Conservation (phyloP, 805 yeast species). For the Pichia nanzhaoensis region DNA sequence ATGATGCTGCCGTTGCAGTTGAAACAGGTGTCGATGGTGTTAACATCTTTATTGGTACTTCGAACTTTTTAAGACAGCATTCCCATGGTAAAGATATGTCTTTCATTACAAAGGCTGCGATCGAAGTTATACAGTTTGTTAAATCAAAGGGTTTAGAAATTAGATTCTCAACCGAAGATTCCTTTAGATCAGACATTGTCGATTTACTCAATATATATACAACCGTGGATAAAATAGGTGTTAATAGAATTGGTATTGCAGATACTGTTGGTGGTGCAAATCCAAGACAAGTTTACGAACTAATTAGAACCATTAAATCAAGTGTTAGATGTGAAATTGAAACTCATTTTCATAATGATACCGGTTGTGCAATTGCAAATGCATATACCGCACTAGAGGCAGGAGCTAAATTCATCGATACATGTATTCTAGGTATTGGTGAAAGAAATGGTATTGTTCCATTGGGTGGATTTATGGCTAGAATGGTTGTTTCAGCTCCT, state of each 20-base stretch:
- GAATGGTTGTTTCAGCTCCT: conserved; percentile 57
- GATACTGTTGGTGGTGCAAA: conserved; percentile 61
- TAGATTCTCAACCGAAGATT: conserved; percentile 53
- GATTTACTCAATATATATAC: conserved; percentile 52
- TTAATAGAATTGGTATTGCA: conserved; percentile 56
- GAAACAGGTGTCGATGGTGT: conserved; percentile 61
- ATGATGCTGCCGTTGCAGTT: conserved; percentile 53
- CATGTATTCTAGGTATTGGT: conserved; percentile 55
- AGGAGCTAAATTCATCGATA: conserved; percentile 54
- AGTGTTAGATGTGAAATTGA: conserved; percentile 55
- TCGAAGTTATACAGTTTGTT: conserved; percentile 54
- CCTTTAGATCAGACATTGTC: conserved; percentile 54
- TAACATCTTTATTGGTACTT: conserved; percentile 55
- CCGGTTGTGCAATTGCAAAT: conserved; percentile 59
- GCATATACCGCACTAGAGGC: conserved; percentile 60
- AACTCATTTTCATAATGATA: conserved; percentile 57
- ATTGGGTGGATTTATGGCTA: conserved; percentile 55
- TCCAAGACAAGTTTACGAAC: conserved; percentile 56
- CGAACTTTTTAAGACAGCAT: conserved; percentile 49
- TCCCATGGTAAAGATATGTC: conserved; percentile 59
- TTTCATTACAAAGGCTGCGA: conserved; percentile 48
- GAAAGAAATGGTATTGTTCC: conserved; percentile 61
- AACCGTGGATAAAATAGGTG: conserved; percentile 57
- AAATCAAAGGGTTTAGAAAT: conserved; percentile 55
- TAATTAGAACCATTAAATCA: conserved; percentile 50